Base-by-base conservation (phyloP, 2,329 filamentous ascomycete species). In the Hypoxylon sp. region DNA sequence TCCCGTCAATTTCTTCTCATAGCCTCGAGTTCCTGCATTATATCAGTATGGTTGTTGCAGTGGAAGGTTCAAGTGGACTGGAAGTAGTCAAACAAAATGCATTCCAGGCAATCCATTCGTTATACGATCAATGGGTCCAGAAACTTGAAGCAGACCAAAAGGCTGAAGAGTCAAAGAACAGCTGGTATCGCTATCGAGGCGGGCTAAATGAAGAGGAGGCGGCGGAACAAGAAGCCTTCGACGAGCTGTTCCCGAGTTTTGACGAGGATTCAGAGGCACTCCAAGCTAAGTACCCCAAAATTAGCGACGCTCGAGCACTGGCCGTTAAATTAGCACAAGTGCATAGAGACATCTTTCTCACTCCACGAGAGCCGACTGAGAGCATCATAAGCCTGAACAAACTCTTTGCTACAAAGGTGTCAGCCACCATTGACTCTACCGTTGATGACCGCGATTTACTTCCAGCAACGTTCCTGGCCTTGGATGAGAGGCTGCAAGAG, bases 141-240 rank as follows among this genome's bases (percentile, higher is more conserved):
- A 91, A 91, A 76, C 87, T 97, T 1, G 88, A 91, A 59, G 85
- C 89, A 20, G 95, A 98, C 71, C 91, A 93, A 74, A 89, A 90
- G 74, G 88, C 92, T 51, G 90, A 92, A 72, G 91, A 92, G 17
- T 86, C 88, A 30, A 92, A 91, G 69, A 89, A 88, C 4, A 94
- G 92, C 69, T 81, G 97, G 42, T 99, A 97, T 80, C 91, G 90
- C 20, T 98, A 96, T 81, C 89, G 90, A 70, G 95, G 95, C 33
- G 91, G 90, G 42, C 82, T 88, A 42, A 92, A 95, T 68, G 91
- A 95, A 53, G 89, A 93, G 71, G 92, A 97, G 62, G 91, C 92
- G 73, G 84, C 88, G 8, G 89, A 94, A 58, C 87, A 91, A 69
- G 88, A 91, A 61, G 92, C 96, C 70, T 91, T 97, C 71, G 86